Conservation (phyloP, 805 yeast genomes). For the Spathaspora girioi region DNA sequence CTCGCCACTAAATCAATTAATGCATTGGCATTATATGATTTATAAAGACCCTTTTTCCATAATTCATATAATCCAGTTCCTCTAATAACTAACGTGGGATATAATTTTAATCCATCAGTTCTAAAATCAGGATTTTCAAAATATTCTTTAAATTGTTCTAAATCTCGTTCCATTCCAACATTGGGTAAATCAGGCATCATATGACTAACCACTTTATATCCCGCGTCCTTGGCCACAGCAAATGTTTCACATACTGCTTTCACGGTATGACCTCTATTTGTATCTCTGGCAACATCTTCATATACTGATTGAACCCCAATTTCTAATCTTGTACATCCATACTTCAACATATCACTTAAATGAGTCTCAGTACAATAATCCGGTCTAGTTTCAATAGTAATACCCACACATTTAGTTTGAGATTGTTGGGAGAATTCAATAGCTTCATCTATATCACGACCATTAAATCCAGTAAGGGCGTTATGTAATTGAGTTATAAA, state of each 20-base stretch:
- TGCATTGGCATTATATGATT: conserved; percentile 92
- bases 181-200: conserved; percentile 99
- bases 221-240: conserved; percentile 95
- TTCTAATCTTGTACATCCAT: conserved; percentile 95
- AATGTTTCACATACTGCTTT: conserved; percentile 94
- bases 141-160: conserved; percentile 93
- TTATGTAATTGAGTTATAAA: conserved; percentile 90
- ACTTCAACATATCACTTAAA: conserved; percentile 88
- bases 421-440: conserved; percentile 89
- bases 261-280: conserved; percentile 97
- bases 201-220: conserved; percentile 95
- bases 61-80: conserved; percentile 96
- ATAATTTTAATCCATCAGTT: conserved; percentile 93
- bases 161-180: conserved; percentile 97
- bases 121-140: conserved; percentile 96
- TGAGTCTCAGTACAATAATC: conserved; percentile 97
- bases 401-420: conserved; percentile 95
- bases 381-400: conserved; percentile 96
- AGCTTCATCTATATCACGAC: conserved; percentile 85
- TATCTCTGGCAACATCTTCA: conserved; percentile 97
- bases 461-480: conserved; percentile 90
- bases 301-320: conserved; percentile 96
- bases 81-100: conserved; percentile 94
- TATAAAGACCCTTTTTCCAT: conserved; percentile 94
- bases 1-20: conserved; percentile 93